A percentile compares a stretch with the other conserved stretches of the same genome.
Evolutionary conservation across 2,329 filamentous ascomycete genomes (phyloP).

Genomic region (Phialocephala subalpina): DNA sequence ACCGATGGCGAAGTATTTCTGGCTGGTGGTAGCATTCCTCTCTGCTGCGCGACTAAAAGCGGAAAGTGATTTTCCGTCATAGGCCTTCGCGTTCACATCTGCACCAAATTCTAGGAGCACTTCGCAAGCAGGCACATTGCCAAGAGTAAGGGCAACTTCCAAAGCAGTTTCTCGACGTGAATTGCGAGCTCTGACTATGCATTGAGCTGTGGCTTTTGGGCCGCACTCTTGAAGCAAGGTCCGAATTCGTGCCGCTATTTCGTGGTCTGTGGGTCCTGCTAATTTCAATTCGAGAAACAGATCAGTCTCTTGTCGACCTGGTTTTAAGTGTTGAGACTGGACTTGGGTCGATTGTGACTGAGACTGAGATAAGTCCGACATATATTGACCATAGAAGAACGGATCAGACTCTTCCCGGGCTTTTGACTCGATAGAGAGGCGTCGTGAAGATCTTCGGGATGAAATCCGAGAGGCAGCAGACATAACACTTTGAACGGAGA

Average conservation of each 20-base stretch:
- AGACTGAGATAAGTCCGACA: not conserved
- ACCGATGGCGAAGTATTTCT: not conserved
- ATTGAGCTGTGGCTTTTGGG: not conserved
- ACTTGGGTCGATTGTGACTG: not conserved
- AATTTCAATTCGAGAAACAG: not conserved
- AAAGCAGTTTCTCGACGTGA: not conserved
- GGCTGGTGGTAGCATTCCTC: not conserved
- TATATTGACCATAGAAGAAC: not conserved
- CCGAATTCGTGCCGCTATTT: not conserved
- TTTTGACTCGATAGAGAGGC: not conserved
- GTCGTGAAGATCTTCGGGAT: not conserved
- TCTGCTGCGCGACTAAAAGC: not conserved
- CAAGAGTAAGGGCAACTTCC: constrained; percentile 4
- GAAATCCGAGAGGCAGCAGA: constrained; percentile 1
- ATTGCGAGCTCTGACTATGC: not conserved
- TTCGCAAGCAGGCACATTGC: not conserved
- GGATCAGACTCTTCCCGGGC: not conserved
- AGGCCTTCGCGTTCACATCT: not conserved
- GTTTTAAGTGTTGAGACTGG: not conserved
- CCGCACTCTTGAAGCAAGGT: not conserved
- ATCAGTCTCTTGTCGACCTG: not conserved
- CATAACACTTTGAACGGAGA: not conserved
- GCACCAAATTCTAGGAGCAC: not conserved
- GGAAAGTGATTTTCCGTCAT: not conserved
- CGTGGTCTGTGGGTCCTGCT: not conserved